A percentile compares a stretch with the other conserved stretches of the same genome.
phyloP scores from a whole-genome alignment of 352 stramenopile species.

The Phytophthora rubi region DNA sequence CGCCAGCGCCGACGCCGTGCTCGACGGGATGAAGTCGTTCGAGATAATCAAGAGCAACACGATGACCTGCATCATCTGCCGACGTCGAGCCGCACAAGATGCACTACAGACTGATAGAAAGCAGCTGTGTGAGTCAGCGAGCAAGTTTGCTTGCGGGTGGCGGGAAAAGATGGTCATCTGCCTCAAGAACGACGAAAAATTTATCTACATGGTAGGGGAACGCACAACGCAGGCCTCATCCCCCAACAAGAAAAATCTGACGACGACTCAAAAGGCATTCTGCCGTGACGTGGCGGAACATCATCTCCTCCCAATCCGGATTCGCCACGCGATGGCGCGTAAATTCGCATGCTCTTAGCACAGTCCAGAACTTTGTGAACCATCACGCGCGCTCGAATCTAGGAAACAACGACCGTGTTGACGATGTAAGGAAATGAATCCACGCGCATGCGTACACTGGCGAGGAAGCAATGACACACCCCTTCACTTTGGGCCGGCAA shows the following conservation, averaged over 20 bases:
- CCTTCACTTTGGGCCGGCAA: not conserved
- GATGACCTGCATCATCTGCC: slow-evolving; percentile 2
- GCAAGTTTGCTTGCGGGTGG: not conserved
- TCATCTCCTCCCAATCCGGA: not conserved
- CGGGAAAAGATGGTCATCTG: not conserved
- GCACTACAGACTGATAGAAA: not conserved
- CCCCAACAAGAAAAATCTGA: slow-evolving; percentile 1
- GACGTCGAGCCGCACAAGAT: not conserved
- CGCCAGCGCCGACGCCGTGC: not conserved
- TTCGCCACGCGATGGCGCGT: not conserved
- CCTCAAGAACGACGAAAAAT: not conserved
- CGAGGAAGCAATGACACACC: not conserved
- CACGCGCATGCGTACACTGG: not conserved
- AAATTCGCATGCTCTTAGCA: not conserved
- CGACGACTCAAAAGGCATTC: no score
- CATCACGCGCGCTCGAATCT: not conserved
- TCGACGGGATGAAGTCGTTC: not conserved
- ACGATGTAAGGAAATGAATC: not conserved
- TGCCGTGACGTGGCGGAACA: not conserved
- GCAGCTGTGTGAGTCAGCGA: not conserved
- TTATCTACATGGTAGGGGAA: not conserved
- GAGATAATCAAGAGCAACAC: slow-evolving; percentile 6
- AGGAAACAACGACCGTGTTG: not conserved
- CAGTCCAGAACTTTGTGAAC: not conserved
- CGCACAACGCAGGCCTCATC: not conserved